A percentile compares a stretch with the other conserved stretches of the same genome.
Conservation (phyloP, 257 asterid genomes). For the Phtheirospermum japonicum region DNA sequence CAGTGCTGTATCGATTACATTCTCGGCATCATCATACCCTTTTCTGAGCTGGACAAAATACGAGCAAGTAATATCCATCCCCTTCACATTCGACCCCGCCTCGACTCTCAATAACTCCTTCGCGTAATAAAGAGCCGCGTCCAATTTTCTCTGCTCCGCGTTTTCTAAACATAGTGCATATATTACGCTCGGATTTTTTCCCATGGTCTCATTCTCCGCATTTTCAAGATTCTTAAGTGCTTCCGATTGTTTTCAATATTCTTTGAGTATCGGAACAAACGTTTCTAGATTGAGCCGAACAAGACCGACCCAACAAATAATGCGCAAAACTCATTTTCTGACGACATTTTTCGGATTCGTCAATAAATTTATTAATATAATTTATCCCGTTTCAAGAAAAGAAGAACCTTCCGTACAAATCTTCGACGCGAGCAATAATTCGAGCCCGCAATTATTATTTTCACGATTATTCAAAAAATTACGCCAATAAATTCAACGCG, state of each 20-base stretch:
- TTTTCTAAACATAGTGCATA: slow-evolving; percentile 71
- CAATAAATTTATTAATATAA: slow-evolving; percentile 40
- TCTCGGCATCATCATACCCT: slow-evolving; percentile 69
- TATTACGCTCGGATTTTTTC: slow-evolving; percentile 44
- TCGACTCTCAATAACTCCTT: slow-evolving; percentile 59
- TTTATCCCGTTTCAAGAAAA: slow-evolving; percentile 52
- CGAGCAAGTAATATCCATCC: slow-evolving; percentile 92
- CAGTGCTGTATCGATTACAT: slow-evolving; percentile 71
- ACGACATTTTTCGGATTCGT: slow-evolving; percentile 37
- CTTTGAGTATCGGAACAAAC: slow-evolving; percentile 56
- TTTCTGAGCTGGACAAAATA: slow-evolving; percentile 83
- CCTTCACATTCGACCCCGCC: slow-evolving; percentile 58
- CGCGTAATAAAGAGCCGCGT: slow-evolving; percentile 69
- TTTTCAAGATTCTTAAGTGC: slow-evolving; percentile 72
- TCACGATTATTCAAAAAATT: slow-evolving; percentile 62
- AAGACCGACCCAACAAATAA: slow-evolving; percentile 56
- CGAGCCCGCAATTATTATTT: slow-evolving; percentile 38
- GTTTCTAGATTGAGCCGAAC: slow-evolving; percentile 56
- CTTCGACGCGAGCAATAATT: slow-evolving; percentile 71
- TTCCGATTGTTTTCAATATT: slow-evolving; percentile 45
- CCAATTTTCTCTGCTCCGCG: slow-evolving; percentile 85
- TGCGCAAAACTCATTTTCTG: slow-evolving; percentile 45
- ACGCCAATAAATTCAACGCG: slow-evolving; percentile 61
- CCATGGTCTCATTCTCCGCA: slow-evolving; percentile 46
- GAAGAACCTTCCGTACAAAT: slow-evolving; percentile 50